Percentiles rank a stretch among this genome's conserved stretches.
Conservation (phyloP, 306 rosid species). For the Cicer pinnatifidum region DNA sequence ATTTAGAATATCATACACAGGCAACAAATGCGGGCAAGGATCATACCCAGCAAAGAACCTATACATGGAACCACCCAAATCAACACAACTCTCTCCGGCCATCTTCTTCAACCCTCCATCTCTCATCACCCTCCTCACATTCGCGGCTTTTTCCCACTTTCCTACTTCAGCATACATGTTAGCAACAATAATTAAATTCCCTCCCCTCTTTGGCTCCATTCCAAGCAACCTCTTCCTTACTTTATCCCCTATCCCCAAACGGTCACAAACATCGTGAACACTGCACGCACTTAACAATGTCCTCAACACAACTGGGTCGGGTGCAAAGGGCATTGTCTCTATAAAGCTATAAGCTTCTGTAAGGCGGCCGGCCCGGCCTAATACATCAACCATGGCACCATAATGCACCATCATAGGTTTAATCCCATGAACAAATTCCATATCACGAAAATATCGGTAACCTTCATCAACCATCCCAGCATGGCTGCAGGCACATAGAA, state of each 20-base stretch:
- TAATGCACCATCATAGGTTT: conserved; percentile 76
- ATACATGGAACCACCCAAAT: conserved; percentile 65
- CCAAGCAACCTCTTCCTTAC: conserved; percentile 69
- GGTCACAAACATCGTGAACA: conserved; percentile 54
- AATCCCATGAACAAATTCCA: conserved; percentile 71
- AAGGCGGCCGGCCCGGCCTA: conserved; percentile 75
- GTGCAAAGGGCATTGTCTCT: conserved; percentile 64
- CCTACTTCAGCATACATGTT: conserved; percentile 84
- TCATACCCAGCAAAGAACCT: conserved; percentile 75
- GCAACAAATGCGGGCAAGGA: conserved; percentile 43
- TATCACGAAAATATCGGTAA: conserved; percentile 61
- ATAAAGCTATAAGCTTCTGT: conserved; percentile 73
- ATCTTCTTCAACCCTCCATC: conserved; percentile 71
- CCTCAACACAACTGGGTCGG: conserved; percentile 80
- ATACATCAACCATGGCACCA: conserved; percentile 83
- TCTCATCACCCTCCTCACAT: conserved; percentile 69
- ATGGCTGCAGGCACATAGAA: conserved; percentile 90
- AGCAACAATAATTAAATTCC: conserved; percentile 79
- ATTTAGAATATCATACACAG: conserved; percentile 61
- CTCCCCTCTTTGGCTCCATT: conserved; percentile 82
- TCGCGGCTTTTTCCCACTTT: conserved; percentile 85
- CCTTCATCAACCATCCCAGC: conserved; percentile 76
- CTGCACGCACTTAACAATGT: conserved; percentile 80
- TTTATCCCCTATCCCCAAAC: conserved; percentile 57
- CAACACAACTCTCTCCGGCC: conserved; percentile 85